phyloP scores from a whole-genome alignment of 2,329 filamentous ascomycete genomes.

The Grosmannia serpens region DNA sequence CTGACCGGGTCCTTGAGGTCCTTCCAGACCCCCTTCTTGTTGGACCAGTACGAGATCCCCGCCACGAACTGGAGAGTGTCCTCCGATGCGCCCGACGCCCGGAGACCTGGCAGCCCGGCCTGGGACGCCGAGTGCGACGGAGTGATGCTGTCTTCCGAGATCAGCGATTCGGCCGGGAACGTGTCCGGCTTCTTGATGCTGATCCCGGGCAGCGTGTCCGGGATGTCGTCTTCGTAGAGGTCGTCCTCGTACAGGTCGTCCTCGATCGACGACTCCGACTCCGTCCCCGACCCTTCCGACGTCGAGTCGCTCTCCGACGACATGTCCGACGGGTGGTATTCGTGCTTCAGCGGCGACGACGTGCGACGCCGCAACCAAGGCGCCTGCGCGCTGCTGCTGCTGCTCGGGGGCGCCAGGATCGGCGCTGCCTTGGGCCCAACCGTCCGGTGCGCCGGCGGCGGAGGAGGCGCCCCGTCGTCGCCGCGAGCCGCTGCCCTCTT shows the following conservation, averaged over 20 bases:
- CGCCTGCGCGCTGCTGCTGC: slow-evolving; percentile 26
- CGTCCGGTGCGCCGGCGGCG: slow-evolving; percentile 41
- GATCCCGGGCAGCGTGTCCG: slow-evolving; percentile 45
- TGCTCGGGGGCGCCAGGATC: slow-evolving; percentile 35
- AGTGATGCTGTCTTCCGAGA: slow-evolving; percentile 50
- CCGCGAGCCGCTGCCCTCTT: neutral
- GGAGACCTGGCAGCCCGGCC: slow-evolving; percentile 45
- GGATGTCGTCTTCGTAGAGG: slow-evolving; percentile 48
- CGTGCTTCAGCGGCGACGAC: slow-evolving; percentile 92
- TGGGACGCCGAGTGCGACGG: slow-evolving; percentile 80
- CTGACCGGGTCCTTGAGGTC: slow-evolving; percentile 41
- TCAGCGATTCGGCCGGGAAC: slow-evolving; percentile 24
- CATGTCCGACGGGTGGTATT: slow-evolving; percentile 76
- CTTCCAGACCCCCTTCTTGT: slow-evolving; percentile 48
- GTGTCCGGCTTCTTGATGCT: slow-evolving; percentile 36
- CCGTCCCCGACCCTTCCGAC: slow-evolving; percentile 44
- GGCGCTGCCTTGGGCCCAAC: slow-evolving; percentile 27
- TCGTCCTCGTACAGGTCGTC: slow-evolving; percentile 50
- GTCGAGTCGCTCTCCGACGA: slow-evolving; percentile 51
- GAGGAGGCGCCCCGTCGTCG: slow-evolving; percentile 24
- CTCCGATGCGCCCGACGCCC: slow-evolving; percentile 30
- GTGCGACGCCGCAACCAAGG: slow-evolving; percentile 53
- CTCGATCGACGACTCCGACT: slow-evolving; percentile 32
- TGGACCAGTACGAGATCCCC: slow-evolving; percentile 50
- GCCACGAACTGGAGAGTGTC: slow-evolving; percentile 37